These are phyloP conservation scores for Trifolium pratense DNA, from an alignment of 306 rosid species.

Conservation along the genomic window DNA sequence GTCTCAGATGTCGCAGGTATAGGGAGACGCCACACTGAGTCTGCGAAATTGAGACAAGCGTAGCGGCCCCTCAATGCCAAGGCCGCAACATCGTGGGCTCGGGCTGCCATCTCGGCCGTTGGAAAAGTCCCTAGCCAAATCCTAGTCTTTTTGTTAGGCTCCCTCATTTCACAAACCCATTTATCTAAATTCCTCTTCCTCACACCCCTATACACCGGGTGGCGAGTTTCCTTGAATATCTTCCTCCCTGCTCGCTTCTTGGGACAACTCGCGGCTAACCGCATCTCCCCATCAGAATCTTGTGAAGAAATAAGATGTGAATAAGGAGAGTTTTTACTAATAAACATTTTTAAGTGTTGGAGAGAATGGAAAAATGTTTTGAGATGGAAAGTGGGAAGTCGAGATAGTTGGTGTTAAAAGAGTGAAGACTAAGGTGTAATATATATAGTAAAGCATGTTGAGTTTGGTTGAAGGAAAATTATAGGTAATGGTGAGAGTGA, in stretches of 20 bases:
- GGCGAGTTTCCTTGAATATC: conserved; percentile 1
- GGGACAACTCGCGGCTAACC: background rate
- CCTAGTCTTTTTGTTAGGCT: conserved; percentile 75
- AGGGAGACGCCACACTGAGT: conserved; percentile 64
- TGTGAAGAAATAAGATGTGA: background rate
- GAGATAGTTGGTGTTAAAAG: background rate
- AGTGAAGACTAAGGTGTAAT: background rate
- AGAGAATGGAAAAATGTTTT: background rate
- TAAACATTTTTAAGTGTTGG: background rate
- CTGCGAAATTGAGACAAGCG: conserved; percentile 76
- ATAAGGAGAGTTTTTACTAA: background rate
- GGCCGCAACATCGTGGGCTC: conserved; percentile 88
- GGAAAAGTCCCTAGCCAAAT: conserved; percentile 67
- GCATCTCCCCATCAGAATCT: background rate
- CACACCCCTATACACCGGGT: conserved; percentile 49
- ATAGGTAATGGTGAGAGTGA: background rate
- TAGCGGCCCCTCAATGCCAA: conserved; percentile 60
- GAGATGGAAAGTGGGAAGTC: background rate
- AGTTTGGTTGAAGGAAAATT: background rate
- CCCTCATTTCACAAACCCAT: conserved; percentile 89
- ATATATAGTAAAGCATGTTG: background rate
- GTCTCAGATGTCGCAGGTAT: conserved; percentile 52
- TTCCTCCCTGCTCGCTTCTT: conserved; percentile 7
- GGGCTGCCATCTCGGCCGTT: conserved; percentile 81
- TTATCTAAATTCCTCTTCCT: conserved; percentile 70